These are phyloP conservation scores for Mortierella hygrophila DNA, from an alignment of 192 early-diverging fungal genomes.

Conservation along the genomic window DNA sequence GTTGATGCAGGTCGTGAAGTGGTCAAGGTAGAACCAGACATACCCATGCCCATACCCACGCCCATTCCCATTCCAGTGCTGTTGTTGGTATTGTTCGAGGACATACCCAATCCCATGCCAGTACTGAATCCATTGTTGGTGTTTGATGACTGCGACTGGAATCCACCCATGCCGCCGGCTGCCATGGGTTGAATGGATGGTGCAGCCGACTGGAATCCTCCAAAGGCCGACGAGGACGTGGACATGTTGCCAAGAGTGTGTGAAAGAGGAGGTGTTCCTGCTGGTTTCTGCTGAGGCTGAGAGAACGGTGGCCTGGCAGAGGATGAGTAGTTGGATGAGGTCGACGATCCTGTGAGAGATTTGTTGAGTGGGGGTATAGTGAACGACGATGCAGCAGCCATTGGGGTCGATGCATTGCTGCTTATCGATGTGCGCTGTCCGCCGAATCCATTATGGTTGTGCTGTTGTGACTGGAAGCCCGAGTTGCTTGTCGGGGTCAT, in stretches of 20 bases:
- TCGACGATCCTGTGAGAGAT: constrained; percentile 14
- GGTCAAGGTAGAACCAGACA: constrained; percentile 24
- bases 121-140: constrained; percentile 14
- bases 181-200: constrained; percentile 30
- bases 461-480: constrained; percentile 3
- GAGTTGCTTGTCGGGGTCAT: constrained; percentile 30
- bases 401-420: constrained; percentile 15
- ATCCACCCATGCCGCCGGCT: constrained; percentile 33
- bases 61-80: constrained; percentile 12
- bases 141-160: constrained; percentile 20
- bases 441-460: constrained; percentile 22
- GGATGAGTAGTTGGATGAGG: constrained; percentile 13
- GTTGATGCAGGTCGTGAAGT: constrained; percentile 15
- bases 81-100: not conserved
- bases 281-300: constrained; percentile 54
- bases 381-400: constrained; percentile 36
- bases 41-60: constrained; percentile 10
- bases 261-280: constrained; percentile 41
- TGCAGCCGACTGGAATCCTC: constrained; percentile 46
- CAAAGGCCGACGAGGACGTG: constrained; percentile 42
- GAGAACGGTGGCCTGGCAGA: constrained; percentile 33
- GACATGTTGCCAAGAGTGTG: constrained; percentile 52
- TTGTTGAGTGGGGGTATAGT: constrained; percentile 52
- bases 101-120: constrained; percentile 33
- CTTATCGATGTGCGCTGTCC: not conserved